Conservation (phyloP, 495 filamentous ascomycete species). For the Talaromyces trachyspermus region DNA sequence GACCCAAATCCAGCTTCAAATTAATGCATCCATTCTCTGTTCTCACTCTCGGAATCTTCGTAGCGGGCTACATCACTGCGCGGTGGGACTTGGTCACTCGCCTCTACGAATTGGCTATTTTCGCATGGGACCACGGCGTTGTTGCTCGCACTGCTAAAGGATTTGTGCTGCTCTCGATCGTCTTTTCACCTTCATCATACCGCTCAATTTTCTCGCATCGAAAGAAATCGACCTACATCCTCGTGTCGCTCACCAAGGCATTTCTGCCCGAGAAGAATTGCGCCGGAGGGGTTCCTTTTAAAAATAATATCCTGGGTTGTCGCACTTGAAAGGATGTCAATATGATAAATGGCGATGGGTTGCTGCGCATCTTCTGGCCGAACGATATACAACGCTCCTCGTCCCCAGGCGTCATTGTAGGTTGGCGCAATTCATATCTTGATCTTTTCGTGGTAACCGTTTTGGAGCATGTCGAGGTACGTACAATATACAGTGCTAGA, state of each 20-base stretch:
- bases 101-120: conserved; percentile 90
- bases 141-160: conserved; percentile 72
- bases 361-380: conserved; percentile 98
- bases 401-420: conserved; percentile 76
- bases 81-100: conserved; percentile 96
- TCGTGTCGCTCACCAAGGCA: conserved; percentile 68
- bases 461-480: conserved; percentile 84
- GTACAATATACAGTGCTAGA: conserved; percentile 30
- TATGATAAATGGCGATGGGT: conserved; percentile 72
- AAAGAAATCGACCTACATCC: conserved; percentile 72
- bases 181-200: conserved; percentile 72
- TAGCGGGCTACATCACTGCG: conserved; percentile 98
- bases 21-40: conserved; percentile 97
- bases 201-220: conserved; percentile 63
- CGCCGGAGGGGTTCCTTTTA: conserved; percentile 92
- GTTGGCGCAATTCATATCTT: conserved; percentile 87
- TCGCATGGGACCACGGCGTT: conserved; percentile 97
- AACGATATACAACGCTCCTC: conserved; percentile 70
- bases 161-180: conserved; percentile 63
- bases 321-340: conserved; percentile 62
- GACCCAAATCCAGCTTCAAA: too few species aligned
- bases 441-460: conserved; percentile 88
- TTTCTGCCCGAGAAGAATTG: conserved; percentile 93
- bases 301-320: conserved; percentile 11
- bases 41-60: conserved; percentile 91